Conservation (phyloP, 164 flowering plant genomes). For the Amborella trichopoda region DNA sequence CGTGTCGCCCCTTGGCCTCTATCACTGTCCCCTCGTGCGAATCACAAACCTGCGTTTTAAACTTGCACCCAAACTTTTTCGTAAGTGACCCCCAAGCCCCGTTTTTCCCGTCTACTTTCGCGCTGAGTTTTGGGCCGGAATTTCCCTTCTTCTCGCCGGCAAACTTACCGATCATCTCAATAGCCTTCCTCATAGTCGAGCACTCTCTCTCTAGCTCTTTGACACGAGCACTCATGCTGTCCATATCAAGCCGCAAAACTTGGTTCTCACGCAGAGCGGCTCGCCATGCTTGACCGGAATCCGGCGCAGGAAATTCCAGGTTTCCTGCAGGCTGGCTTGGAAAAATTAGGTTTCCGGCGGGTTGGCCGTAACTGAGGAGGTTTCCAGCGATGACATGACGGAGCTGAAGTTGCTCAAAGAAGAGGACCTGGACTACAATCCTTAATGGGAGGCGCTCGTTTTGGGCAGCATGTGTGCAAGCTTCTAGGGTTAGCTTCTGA, state of each 20-base stretch:
- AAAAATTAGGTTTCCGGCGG: too few relatives aligned
- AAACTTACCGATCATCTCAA: constrained; percentile 55
- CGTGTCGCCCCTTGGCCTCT: constrained; percentile 20
- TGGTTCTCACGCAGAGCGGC: constrained; percentile 76
- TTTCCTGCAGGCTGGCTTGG: not conserved
- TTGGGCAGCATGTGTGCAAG: constrained; percentile 98
- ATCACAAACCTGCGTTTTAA: constrained; percentile 94
- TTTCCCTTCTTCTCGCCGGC: constrained; percentile 1
- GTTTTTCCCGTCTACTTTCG: constrained; percentile 2
- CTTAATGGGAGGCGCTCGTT: constrained; percentile 91
- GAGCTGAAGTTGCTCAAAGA: constrained; percentile 94
- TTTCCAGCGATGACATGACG: constrained; percentile 87
- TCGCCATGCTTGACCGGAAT: constrained; percentile 35
- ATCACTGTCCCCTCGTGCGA: constrained; percentile 65
- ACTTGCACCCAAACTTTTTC: constrained; percentile 72
- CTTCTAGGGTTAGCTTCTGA: constrained; percentile 87
- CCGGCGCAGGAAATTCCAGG: constrained; percentile 4
- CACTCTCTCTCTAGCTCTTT: constrained; percentile 87
- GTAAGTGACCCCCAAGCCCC: constrained; percentile 30
- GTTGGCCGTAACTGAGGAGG: constrained; percentile 30
- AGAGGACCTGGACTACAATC: constrained; percentile 82
- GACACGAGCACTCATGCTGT: constrained; percentile 86
- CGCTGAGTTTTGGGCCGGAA: too few relatives aligned
- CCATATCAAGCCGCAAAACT: constrained; percentile 83
- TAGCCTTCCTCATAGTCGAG: constrained; percentile 67